A percentile compares a stretch with the other conserved stretches of the same genome.
These are phyloP conservation scores for Erigeron canadensis DNA, from an alignment of 129 eudicot species.

Conservation along the genomic window DNA sequence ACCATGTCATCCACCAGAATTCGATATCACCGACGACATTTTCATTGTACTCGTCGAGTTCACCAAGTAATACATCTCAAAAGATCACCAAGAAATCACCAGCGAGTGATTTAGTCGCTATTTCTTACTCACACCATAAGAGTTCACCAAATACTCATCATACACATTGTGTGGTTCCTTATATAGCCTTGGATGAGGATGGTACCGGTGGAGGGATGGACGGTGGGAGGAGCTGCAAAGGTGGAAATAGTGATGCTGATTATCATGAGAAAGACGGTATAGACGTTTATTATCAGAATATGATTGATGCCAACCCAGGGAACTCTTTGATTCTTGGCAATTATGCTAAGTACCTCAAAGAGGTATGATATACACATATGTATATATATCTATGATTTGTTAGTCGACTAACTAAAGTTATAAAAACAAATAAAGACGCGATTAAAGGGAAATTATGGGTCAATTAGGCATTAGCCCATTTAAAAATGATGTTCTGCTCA, in stretches of 20 bases:
- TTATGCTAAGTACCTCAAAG: constrained; percentile 7
- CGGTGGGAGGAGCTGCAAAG: not conserved
- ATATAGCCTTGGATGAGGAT: not conserved
- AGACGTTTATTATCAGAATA: not conserved
- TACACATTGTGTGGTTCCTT: not conserved
- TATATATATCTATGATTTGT: not conserved
- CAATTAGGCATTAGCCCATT: not conserved
- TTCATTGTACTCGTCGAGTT: not conserved
- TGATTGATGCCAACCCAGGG: constrained; percentile 3
- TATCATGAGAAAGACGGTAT: not conserved
- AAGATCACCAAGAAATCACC: not conserved
- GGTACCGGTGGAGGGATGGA: not conserved
- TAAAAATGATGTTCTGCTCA: not conserved
- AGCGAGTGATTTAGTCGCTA: not conserved
- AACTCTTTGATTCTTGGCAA: constrained; percentile 5
- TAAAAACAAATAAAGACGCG: not conserved
- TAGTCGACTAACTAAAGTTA: not conserved
- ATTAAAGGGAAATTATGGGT: not conserved
- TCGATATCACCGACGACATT: not conserved
- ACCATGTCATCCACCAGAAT: not conserved
- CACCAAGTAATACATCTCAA: not conserved
- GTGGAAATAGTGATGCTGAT: not conserved
- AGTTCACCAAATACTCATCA: not conserved
- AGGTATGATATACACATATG: not conserved
- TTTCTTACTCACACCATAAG: not conserved